Evolutionary conservation across 371 early-diverging fungal genomes (phyloP).

Genomic region (Mucor racemosus): DNA sequence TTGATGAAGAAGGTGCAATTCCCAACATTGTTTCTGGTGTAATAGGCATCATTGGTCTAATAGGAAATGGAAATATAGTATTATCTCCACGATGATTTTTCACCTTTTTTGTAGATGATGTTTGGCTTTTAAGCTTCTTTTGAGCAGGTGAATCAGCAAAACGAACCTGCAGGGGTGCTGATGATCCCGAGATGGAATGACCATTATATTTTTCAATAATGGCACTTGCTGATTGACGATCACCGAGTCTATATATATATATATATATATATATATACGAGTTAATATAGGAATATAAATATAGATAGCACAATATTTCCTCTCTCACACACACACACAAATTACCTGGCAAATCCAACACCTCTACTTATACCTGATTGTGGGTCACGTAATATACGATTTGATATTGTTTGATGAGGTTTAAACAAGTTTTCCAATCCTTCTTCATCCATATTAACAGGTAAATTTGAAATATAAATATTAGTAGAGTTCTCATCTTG

Average conservation of each 20-base stretch:
- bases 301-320: background rate
- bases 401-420: slow-evolving; percentile 71
- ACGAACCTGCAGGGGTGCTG: slow-evolving; percentile 76
- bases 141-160: slow-evolving; percentile 84
- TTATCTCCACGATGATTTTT: slow-evolving; percentile 26
- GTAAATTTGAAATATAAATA: slow-evolving; percentile 84
- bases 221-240: slow-evolving; percentile 66
- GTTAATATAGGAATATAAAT: no score
- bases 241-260: slow-evolving; percentile 61
- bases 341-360: slow-evolving; percentile 80
- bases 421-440: slow-evolving; percentile 67
- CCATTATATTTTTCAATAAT: slow-evolving; percentile 76
- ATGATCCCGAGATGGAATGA: slow-evolving; percentile 58
- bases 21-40: slow-evolving; percentile 58
- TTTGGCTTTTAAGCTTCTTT: slow-evolving; percentile 72
- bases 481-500: slow-evolving; percentile 81
- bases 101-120: slow-evolving; percentile 43
- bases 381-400: slow-evolving; percentile 71
- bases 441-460: slow-evolving; percentile 72
- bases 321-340: background rate
- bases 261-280: no score
- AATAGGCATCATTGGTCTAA: slow-evolving; percentile 46
- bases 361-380: slow-evolving; percentile 64
- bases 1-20: slow-evolving; percentile 35
- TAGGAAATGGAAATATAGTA: slow-evolving; percentile 36